Base-by-base conservation (phyloP, 1,139 yeast genomes). In the Lodderomyces margitis region DNA sequence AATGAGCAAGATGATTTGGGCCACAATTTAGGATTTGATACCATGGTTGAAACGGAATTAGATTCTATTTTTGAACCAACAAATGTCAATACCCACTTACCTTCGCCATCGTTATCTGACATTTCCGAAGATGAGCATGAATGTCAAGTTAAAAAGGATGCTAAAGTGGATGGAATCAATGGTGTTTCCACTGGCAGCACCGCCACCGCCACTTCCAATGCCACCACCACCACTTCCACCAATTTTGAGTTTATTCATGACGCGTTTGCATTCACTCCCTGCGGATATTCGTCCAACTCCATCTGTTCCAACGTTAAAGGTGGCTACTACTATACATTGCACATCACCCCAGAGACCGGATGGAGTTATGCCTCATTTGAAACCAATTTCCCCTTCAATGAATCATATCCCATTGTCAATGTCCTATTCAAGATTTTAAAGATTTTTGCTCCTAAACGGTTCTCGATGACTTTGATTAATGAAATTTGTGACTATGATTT, bases 281-380 rank as follows among this genome's bases (percentile, higher is more conserved):
- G 98, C 64, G 98, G 98, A 12, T 92, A 81, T 59, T 87, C 96
- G 2, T 87, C 96, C 39, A 92, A 92, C 62, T 83, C 94, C 21
- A 68, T 88, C 37, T 64, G 86, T 40, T 68, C 78, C 42, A 70
- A 66, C 37, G 66, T 69, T 36, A 75, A 71, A 16, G 76, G 76
- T 24, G 77, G 78, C 19, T 78, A 77, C 59, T 92, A 91, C 67
- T 89, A 87, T 59, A 92, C 98, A 14, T 73, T 91, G 47, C 98
- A 92, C 61, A 87, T 92, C 33, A 92, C 98, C 0, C 98, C 98
- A 0, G 98, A 92, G 61, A 62, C 73, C 15, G 95, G 92, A 23
- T 92, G 95, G 88, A 87, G 96, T 2, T 92, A 92, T 64, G 98
- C 98, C 11, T 87, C 96, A 12, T 92, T 91, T 64, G 98, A 92